These are phyloP conservation scores for Agrocybe praecox DNA, from an alignment of 768 basidiomycete genomes.

Conservation along the genomic window DNA sequence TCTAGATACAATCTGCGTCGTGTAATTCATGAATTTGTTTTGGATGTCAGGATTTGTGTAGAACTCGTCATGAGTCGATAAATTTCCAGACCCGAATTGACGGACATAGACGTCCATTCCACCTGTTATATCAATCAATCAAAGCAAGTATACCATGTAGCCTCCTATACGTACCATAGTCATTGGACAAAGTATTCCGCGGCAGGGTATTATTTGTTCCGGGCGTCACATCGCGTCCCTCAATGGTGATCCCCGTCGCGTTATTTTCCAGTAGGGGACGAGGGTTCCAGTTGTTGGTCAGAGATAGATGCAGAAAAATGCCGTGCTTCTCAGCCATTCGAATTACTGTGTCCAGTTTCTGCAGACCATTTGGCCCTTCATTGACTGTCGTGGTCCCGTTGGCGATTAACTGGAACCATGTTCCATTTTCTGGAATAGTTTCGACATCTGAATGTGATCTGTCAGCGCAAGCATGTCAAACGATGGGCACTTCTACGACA, in stretches of 20 bases:
- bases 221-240: constrained; percentile 29
- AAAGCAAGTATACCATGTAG: not conserved
- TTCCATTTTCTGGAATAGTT: constrained; percentile 54
- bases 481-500: constrained; percentile 5
- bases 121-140: constrained; percentile 33
- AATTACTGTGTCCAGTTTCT: constrained; percentile 62
- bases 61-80: constrained; percentile 57
- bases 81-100: constrained; percentile 32
- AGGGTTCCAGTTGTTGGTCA: constrained; percentile 68
- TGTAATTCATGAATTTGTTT: constrained; percentile 58
- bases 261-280: constrained; percentile 32
- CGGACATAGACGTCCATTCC: constrained; percentile 72
- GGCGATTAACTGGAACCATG: constrained; percentile 63
- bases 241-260: constrained; percentile 17
- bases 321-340: constrained; percentile 55
- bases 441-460: constrained; percentile 43
- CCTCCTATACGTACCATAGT: constrained; percentile 48
- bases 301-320: constrained; percentile 52
- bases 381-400: constrained; percentile 61
- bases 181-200: constrained; percentile 60
- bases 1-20: constrained; percentile 53
- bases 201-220: constrained; percentile 42
- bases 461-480: not conserved
- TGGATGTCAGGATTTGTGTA: constrained; percentile 54
- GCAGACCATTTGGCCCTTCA: constrained; percentile 60